Percentiles rank a stretch among this genome's conserved stretches.
phyloP scores from a whole-genome alignment of 2,329 filamentous ascomycete species.

The Aspergillus phoenicis region DNA sequence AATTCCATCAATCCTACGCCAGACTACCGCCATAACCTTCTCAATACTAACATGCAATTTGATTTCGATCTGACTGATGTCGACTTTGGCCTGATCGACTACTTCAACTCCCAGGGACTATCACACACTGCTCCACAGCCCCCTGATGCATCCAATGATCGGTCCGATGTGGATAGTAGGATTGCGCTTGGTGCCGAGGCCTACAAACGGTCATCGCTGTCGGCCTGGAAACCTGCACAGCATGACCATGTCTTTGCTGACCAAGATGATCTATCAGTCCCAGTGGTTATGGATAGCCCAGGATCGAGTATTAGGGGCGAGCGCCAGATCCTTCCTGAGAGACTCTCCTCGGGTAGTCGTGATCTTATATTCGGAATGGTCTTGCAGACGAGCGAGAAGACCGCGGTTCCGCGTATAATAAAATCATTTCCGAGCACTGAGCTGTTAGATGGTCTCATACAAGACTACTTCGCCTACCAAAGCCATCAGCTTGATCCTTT shows the following conservation, averaged over 20 bases:
- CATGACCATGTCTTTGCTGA: conserved; percentile 30
- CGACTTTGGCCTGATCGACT: conserved; percentile 32
- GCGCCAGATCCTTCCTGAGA: conserved; percentile 26
- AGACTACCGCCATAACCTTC: conserved; percentile 26
- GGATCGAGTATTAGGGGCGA: conserved; percentile 19
- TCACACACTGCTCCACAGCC: conserved; percentile 13
- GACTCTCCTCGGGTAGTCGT: conserved; percentile 42
- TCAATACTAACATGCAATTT: conserved; percentile 24
- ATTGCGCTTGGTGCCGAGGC: conserved; percentile 34
- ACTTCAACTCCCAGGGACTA: conserved; percentile 27
- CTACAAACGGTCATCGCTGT: conserved; percentile 32
- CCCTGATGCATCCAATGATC: conserved; percentile 18
- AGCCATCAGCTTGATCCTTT: conserved; percentile 45
- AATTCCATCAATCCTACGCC: conserved; percentile 19
- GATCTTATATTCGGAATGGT: conserved; percentile 68
- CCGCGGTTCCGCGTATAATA: conserved; percentile 56
- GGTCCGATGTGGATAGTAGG: conserved; percentile 26
- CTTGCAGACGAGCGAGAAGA: conserved; percentile 58
- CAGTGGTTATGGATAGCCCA: conserved; percentile 29
- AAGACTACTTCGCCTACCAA: conserved; percentile 39
- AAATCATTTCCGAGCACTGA: conserved; percentile 46
- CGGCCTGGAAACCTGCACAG: conserved; percentile 31
- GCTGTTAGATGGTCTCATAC: conserved; percentile 43
- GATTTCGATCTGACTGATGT: conserved; percentile 33
- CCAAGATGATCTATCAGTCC: conserved; percentile 32